Evolutionary conservation across 2,329 filamentous ascomycete genomes (phyloP), one percentile per base, ranked within the genome.

Genomic region (Talaromyces atroroseus): DNA sequence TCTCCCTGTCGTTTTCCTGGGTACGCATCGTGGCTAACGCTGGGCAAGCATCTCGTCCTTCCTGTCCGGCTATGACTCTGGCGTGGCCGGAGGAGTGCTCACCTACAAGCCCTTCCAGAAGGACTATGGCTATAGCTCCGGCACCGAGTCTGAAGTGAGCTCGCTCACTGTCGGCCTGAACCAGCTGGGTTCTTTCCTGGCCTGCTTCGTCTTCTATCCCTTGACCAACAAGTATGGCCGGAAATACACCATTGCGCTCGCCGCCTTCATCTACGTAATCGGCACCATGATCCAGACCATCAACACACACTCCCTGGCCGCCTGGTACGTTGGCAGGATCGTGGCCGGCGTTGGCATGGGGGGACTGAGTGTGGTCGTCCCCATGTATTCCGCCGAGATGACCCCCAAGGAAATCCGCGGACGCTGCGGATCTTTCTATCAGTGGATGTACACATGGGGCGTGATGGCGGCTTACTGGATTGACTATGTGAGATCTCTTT

Each of bases 391-490:
- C 2, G 65, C 70, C 5, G 72, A 74, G 59, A 74, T 71, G 63
- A 68, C 68, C 2, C 72, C 73, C 2, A 70, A 73, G 44, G 68
- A 78, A 34, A 68, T 78, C 54, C 68, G 76, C 47, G 75, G 74
- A 12, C 72, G 74, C 54, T 71, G 77, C 29, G 76, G 76, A 14
- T 74, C 69, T 32, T 78, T 79, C 63, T 79, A 78, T 60, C 76
- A 80, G 60, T 74, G 75, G 62, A 74, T 79, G 60, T 79, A 71
- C 59, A 74, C 74, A 1, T 65, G 71, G 64, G 69, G 77, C 10
- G 78, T 79, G 50, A 78, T 78, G 55, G 67, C 71, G 0, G 75
- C 74, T 14, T 80, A 80, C 63, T 80, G 76, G 74, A 67, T 80
- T 49, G 74, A 79, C 65, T 80, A 78, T 58, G 76, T 63, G 49